Evolutionary conservation across 78 protist species (phyloP), one percentile per base, ranked within the genome.

Genomic region (Cyanophora paradoxa): DNA sequence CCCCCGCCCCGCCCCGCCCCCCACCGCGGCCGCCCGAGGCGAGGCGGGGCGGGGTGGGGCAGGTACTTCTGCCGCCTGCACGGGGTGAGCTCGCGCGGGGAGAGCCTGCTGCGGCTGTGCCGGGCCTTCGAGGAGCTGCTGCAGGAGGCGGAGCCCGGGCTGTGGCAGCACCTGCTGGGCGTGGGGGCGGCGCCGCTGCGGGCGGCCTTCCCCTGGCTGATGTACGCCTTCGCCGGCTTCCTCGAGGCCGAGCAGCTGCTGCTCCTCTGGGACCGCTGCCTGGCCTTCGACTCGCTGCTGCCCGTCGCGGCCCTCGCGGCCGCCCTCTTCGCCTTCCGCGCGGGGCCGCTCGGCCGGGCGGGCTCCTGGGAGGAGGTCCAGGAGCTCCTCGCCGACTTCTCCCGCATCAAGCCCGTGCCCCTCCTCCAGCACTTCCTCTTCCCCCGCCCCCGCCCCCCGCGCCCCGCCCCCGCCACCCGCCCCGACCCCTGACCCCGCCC

Each of bases 241-340:
- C 70, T 79, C 31, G 59, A 54, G 8, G 61, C 41, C 65, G 69
- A 57, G 36, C 83, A 82, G 77, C n/a, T 71, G n/a, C 62, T 82
- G 37, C 62, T 76, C 48, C 39, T 82, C n/a, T 82, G 86, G 86
- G 86, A 82, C 59, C 41, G 86, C 31, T 44, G 78, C 31, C 41
- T 82, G 8, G 79, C 52, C 20, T 82, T 76, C 52, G 86, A 82
- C 37, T 36, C 59, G 28, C 65, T 82, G 17, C 16, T 3, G 58
- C 46, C 77, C 10, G 20, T 82, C 39, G 81, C 86, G 5, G 22
- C 20, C 74, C 77, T n/a, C n/a, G n/a, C n/a, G n/a, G n/a, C n/a
- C n/a, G n/a, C n/a, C n/a, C n/a, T n/a, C n/a, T n/a, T n/a, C 56
- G 66, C 57, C 16, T 82, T 75, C 24, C 26, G 79, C 11, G 30